Evolutionary conservation across 1,284 basidiomycete species (phyloP).

Genomic region (Cryptococcus sp.): DNA sequence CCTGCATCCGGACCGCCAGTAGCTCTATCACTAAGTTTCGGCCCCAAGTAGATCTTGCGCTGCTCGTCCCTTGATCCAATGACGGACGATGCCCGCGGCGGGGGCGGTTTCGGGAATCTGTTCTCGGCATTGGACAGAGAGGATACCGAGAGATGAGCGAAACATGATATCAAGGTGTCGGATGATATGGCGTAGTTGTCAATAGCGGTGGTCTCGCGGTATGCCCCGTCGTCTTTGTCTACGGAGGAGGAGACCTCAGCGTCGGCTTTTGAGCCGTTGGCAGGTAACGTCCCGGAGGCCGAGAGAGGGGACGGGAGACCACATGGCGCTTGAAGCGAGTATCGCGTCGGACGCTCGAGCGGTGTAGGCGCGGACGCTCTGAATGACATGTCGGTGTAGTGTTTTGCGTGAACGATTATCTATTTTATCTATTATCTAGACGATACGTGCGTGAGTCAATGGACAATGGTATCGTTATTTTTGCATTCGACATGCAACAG

Average conservation of each 20-base stretch:
- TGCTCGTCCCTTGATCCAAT: conserved; percentile 41
- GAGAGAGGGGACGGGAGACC: conserved; percentile 30
- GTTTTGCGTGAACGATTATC: no score
- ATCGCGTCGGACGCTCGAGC: conserved; percentile 12
- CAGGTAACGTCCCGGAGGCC: not conserved
- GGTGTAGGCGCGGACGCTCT: not conserved
- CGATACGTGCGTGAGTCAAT: no score
- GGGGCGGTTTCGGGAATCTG: conserved; percentile 30
- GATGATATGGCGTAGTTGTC: conserved; percentile 3
- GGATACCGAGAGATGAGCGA: conserved; percentile 31
- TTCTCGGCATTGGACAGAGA: conserved; percentile 15
- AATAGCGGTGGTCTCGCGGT: conserved; percentile 12
- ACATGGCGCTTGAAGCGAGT: conserved; percentile 34
- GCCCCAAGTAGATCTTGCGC: conserved; percentile 43
- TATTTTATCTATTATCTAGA: no score
- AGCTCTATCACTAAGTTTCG: conserved; percentile 45
- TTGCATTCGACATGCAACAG: no score
- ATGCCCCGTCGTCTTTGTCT: not conserved
- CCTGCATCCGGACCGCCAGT: conserved; percentile 51
- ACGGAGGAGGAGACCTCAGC: not conserved
- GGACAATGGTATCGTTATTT: no score
- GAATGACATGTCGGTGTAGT: conserved; percentile 2
- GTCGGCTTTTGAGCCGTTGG: conserved; percentile 1
- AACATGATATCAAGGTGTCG: conserved; percentile 45
- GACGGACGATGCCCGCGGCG: conserved; percentile 20